These are phyloP conservation scores for Picea sitchensis DNA, from an alignment of 75 land plant genomes.

Conservation along the genomic window DNA sequence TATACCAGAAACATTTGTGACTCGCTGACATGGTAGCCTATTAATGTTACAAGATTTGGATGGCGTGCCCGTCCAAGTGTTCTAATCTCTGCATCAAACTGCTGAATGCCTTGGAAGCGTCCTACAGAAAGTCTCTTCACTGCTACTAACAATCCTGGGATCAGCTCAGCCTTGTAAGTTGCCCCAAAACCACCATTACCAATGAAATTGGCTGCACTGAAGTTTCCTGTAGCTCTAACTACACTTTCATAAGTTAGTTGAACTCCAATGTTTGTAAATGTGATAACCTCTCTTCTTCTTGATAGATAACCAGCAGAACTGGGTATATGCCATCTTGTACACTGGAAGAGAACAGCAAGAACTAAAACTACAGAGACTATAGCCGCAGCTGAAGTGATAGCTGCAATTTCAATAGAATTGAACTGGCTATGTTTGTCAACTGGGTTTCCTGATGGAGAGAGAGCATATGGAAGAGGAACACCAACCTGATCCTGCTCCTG, in stretches of 20 bases:
- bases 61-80: conserved; percentile 67
- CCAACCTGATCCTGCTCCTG: neutral
- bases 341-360: conserved; percentile 31
- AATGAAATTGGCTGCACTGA: conserved; percentile 55
- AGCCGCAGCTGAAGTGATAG: conserved; percentile 36
- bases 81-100: conserved; percentile 78
- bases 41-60: conserved; percentile 68
- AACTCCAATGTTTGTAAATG: conserved; percentile 45
- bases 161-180: conserved; percentile 75
- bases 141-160: conserved; percentile 64
- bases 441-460: conserved; percentile 2
- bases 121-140: conserved; percentile 75
- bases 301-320: conserved; percentile 15
- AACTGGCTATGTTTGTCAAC: conserved; percentile 11
- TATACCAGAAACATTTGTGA: conserved; percentile 82
- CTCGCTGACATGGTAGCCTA: conserved; percentile 78
- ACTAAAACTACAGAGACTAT: conserved; percentile 43
- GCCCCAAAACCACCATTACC: conserved; percentile 89
- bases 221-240: conserved; percentile 60
- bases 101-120: conserved; percentile 73
- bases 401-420: conserved; percentile 39
- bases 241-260: conserved; percentile 68
- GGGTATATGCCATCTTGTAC: conserved; percentile 23
- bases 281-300: conserved; percentile 38
- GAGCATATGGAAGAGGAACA: conserved; percentile 11